Evolutionary conservation across 371 early-diverging fungal genomes (phyloP), one percentile per base, ranked within the genome.

Genomic region (Mortierella sp.): DNA sequence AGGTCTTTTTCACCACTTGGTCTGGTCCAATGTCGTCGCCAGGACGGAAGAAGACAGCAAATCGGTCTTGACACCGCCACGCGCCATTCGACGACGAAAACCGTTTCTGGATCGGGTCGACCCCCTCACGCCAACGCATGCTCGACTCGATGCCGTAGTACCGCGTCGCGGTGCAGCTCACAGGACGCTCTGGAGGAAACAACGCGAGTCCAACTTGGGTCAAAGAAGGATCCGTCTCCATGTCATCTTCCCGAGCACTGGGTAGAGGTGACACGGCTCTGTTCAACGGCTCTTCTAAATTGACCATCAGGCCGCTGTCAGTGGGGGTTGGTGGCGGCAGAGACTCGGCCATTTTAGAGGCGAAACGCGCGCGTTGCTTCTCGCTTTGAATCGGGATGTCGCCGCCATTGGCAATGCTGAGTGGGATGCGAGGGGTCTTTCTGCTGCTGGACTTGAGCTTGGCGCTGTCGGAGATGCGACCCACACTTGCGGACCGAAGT

Each of bases 111-210:
- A 85, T 78, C 4, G 85, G 81, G 21, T 85, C 85, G 9, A 85
- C 79, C 0, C 85, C 85, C n/a, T 85, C 85, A 14, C 85, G 81
- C 85, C 85, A 85, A 11, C 85, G 80, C 85, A 85, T 85, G 31
- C 85, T 85, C 11, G 85, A 85, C 76, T 85, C 85, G n/a, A 85
- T 85, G 1, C 85, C 85, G 44, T 85, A 85, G 54, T 55, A 85
- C 1, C 81, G 71, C 21, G 85, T 85, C 54, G 85, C 85, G 13
- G 81, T 64, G 37, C 81, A 74, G 19, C 81, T 76, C 59, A 51
- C 31, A 1, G 85, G 81, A 37, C 81, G 71, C 5, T 59, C 69
- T 21, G 31, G 69, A 28, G 61, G 40, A 4, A 70, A 70, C 4
- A 8, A 34, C 43, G 55, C 46, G 46, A 57, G 34, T 21, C 26